Evolutionary conservation across 2,329 filamentous ascomycete genomes (phyloP).

Genomic region (Arthrobotrys conoides): DNA sequence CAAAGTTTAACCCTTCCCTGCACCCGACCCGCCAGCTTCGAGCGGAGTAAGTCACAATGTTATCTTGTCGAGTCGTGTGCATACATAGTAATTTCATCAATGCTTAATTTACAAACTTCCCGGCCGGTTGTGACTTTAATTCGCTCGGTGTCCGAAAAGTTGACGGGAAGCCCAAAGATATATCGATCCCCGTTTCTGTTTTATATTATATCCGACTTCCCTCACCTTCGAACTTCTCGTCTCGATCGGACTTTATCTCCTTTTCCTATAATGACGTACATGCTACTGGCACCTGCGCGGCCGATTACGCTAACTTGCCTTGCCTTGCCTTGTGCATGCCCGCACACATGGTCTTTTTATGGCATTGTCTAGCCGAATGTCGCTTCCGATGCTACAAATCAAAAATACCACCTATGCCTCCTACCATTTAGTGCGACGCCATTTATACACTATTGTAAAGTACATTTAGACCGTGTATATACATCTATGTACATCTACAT

Average conservation of each 20-base stretch:
- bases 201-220: no score
- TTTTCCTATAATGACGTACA: slow-evolving; percentile 10
- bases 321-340: background rate
- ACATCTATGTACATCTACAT: background rate
- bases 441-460: background rate
- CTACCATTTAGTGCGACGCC: slow-evolving; percentile 1
- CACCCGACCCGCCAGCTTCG: no score
- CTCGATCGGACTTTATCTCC: background rate
- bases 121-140: no score
- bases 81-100: background rate
- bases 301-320: slow-evolving; percentile 7
- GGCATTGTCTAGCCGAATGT: slow-evolving; percentile 1
- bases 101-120: background rate
- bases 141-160: slow-evolving; percentile 15
- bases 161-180: background rate
- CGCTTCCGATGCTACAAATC: background rate
- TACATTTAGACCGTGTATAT: background rate
- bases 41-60: background rate
- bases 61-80: slow-evolving; percentile 4
- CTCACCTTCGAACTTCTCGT: background rate
- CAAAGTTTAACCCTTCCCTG: background rate
- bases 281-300: background rate
- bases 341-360: no score
- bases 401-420: background rate
- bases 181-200: background rate